Evolutionary conservation across 176 grass and related monocot genomes (phyloP), one percentile per base, ranked within the genome.

Genomic region (Typha latifolia): DNA sequence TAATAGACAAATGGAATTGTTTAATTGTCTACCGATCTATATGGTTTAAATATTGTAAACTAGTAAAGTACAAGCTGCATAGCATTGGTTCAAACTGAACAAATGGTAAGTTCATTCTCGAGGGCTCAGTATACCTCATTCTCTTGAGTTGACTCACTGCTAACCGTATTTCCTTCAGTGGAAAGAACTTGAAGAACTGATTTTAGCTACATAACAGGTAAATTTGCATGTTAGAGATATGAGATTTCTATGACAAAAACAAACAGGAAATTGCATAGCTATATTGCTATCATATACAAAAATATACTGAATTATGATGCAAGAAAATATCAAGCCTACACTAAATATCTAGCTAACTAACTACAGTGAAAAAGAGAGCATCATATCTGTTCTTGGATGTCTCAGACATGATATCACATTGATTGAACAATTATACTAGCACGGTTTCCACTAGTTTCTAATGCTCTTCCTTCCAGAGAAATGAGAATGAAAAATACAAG

Each of bases 131-230:
- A 37, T 37, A 92, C 89, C 84, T 92, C 37, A 24, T 68, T 70
- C 37, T 21, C 26, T 63, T 65, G 37, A 74, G 32, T 55, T 80
- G 69, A 68, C 61, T 55, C 68, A 74, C 80, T 79, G 59, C 72
- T 72, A 20, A 21, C 13, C 68, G 66, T 65, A 67, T 29, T 57
- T 55, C 37, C 79, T 85, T 88, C 76, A 27, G 21, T 51, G 53
- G 73, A 69, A 53, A 80, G 73, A 32, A 71, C 27, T 49, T 84
- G 73, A 73, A 81, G 74, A 74, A 67, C 37, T 37, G 77, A 80
- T 78, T 83, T 72, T 49, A 83, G 82, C 62, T 85, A 80, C 73
- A 84, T 64, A 65, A 65, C 64, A 77, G 51, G 22, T 14, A 66
- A 79, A 68, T 26, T 21, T 49, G 53, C 59, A 13, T 61, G n/a